phyloP scores from a whole-genome alignment of 176 grass and related monocot genomes.

The Elymus sibiricus region DNA sequence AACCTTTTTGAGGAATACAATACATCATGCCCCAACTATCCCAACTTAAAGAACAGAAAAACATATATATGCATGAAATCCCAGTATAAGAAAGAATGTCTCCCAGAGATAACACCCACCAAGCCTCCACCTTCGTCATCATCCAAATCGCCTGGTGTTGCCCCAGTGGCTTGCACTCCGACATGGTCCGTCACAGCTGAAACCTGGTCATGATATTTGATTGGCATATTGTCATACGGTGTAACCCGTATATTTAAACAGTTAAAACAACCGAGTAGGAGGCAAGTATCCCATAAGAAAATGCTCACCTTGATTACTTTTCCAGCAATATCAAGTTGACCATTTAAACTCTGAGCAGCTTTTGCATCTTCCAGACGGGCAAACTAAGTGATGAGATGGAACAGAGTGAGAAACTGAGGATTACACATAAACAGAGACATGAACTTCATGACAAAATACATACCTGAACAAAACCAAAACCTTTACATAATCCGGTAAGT shows the following conservation, averaged over 20 bases:
- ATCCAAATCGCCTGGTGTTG: slow-evolving; percentile 85
- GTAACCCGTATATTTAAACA: neutral
- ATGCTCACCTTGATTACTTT: slow-evolving; percentile 82
- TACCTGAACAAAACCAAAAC: slow-evolving; percentile 91
- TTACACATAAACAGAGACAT: slow-evolving; percentile 12
- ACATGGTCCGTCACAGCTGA: slow-evolving; percentile 92
- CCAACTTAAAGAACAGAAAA: neutral
- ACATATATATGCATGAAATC: neutral
- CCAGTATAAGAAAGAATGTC: neutral
- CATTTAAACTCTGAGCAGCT: slow-evolving; percentile 91
- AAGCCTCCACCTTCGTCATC: slow-evolving; percentile 97
- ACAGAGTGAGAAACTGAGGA: slow-evolving; percentile 26
- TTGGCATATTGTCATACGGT: slow-evolving; percentile 19
- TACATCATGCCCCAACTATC: slow-evolving; percentile 5
- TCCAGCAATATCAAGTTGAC: slow-evolving; percentile 97
- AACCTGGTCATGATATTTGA: slow-evolving; percentile 48
- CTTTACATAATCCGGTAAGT: slow-evolving; percentile 82
- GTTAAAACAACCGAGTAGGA: neutral
- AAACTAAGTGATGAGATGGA: slow-evolving; percentile 55
- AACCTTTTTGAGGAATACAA: neutral
- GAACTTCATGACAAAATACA: slow-evolving; percentile 25
- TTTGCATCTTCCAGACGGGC: slow-evolving; percentile 90
- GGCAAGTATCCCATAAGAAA: slow-evolving; percentile 7
- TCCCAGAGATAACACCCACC: slow-evolving; percentile 47
- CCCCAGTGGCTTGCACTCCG: slow-evolving; percentile 55